Evolutionary conservation across 169 alveolate species (phyloP).

Genomic region (Babesia divergens): DNA sequence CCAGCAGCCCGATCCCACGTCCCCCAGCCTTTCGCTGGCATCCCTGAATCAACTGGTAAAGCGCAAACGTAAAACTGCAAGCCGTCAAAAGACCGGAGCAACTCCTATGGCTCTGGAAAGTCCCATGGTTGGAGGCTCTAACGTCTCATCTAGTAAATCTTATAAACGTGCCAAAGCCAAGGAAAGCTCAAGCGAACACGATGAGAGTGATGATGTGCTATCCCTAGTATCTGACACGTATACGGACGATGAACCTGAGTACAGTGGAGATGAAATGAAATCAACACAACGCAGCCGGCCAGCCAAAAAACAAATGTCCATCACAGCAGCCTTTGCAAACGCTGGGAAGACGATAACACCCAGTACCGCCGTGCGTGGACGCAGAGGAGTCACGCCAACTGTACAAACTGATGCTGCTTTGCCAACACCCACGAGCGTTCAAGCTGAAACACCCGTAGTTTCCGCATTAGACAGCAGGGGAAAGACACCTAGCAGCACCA

Average conservation of each 20-base stretch:
- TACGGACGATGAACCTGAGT: conserved; percentile 10
- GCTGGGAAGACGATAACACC: too few relatives aligned
- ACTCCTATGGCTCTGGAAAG: conserved; percentile 11
- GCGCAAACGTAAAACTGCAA: neutral
- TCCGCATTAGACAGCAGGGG: too few relatives aligned
- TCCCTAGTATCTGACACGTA: conserved; percentile 1
- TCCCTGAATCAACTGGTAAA: conserved; percentile 11
- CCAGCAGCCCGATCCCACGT: conserved; percentile 1
- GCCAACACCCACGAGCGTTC: too few relatives aligned
- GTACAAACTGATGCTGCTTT: too few relatives aligned
- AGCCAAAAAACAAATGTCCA: neutral
- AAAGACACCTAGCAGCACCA: too few relatives aligned
- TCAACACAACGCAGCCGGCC: neutral
- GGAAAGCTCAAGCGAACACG: neutral
- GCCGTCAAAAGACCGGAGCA: neutral
- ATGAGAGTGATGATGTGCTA: neutral
- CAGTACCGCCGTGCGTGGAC: too few relatives aligned
- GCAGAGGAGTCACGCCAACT: too few relatives aligned
- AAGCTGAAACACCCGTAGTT: too few relatives aligned
- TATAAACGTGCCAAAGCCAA: conserved; percentile 4
- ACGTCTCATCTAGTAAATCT: neutral
- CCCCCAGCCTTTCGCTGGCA: conserved; percentile 15
- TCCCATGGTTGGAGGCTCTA: neutral
- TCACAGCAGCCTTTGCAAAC: conserved; percentile 14
- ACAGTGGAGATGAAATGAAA: neutral